Percentiles rank a stretch among this genome's conserved stretches.
These are phyloP conservation scores for Ligustrum vulgare DNA, from an alignment of 257 asterid genomes.

Conservation along the genomic window DNA sequence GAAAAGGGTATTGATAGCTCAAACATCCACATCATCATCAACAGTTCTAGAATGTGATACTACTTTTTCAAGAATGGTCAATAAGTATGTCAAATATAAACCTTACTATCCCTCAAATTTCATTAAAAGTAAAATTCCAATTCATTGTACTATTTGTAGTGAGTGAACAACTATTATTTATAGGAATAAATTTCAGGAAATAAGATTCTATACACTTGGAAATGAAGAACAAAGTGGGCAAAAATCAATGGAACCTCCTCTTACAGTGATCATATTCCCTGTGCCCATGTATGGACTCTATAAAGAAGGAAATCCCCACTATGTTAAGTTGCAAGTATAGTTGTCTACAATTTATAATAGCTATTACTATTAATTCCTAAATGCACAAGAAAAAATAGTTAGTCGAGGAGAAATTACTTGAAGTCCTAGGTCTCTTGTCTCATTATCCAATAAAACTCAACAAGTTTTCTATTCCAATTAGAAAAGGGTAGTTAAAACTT, in stretches of 20 bases:
- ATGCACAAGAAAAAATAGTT: background rate
- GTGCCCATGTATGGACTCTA: background rate
- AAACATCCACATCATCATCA: background rate
- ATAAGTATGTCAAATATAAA: background rate
- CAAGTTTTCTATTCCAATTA: background rate
- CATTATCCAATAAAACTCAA: background rate
- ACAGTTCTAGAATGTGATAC: background rate
- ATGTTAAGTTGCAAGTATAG: background rate
- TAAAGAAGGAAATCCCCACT: background rate
- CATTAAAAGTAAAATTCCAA: background rate
- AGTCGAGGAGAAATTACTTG: background rate
- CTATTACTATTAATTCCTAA: background rate
- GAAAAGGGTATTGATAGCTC: background rate
- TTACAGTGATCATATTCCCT: background rate
- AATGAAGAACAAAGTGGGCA: no score
- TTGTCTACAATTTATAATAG: background rate
- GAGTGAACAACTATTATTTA: no score
- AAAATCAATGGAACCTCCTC: background rate
- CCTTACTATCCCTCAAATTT: background rate
- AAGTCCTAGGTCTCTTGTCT: background rate
- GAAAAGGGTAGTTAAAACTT: background rate
- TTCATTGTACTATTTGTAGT: no score
- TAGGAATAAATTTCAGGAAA: no score
- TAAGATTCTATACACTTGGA: no score
- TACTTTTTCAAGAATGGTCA: background rate